These are phyloP conservation scores for Sporothrix variecibatus DNA, from an alignment of 2,329 filamentous ascomycete species.

Conservation along the genomic window DNA sequence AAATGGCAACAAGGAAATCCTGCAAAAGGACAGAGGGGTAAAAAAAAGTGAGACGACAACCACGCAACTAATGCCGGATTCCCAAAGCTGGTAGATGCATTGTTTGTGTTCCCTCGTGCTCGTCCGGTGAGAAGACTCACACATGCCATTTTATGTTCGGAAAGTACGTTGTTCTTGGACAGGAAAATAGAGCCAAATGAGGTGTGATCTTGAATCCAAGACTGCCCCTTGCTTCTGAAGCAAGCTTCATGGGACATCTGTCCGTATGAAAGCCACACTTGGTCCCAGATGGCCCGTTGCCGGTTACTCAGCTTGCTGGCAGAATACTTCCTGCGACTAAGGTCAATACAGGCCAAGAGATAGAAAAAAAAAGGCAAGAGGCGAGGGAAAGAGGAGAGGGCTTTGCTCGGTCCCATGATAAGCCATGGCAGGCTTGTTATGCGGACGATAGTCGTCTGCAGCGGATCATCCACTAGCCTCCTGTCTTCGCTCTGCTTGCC, in stretches of 20 bases:
- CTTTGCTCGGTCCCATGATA: slow-evolving; percentile 18
- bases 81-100: neutral
- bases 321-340: neutral
- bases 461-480: slow-evolving; percentile 9
- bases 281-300: neutral
- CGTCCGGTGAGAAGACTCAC: neutral
- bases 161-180: neutral
- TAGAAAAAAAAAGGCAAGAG: too few species aligned
- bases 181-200: neutral
- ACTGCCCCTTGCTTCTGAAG: slow-evolving; percentile 1
- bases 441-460: slow-evolving; percentile 14
- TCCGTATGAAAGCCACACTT: neutral
- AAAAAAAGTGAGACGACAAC: neutral
- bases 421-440: slow-evolving; percentile 14
- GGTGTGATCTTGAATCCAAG: neutral
- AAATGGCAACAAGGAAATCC: neutral
- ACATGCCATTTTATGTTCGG: too few species aligned
- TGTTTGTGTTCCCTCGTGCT: neutral
- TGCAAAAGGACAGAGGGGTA: neutral
- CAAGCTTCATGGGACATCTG: neutral
- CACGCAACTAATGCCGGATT: neutral
- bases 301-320: slow-evolving; percentile 16
- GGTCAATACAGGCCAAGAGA: neutral
- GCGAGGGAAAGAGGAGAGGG: neutral
- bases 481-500: slow-evolving; percentile 3